phyloP scores from a whole-genome alignment of 176 grass and related monocot genomes.

The Thalia dealbata region DNA sequence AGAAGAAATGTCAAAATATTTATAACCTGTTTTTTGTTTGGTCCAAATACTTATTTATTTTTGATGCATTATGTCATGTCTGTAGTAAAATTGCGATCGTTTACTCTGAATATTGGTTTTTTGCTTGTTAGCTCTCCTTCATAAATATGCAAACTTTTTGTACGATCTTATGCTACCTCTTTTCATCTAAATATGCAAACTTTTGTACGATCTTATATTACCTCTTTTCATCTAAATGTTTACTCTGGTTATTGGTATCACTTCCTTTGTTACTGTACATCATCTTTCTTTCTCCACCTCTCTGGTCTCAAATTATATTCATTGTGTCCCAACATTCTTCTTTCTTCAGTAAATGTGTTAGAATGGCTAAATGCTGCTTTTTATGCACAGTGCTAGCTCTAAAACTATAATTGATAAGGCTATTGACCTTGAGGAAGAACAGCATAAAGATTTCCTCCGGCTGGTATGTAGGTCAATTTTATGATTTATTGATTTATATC shows the following conservation, averaged over 20 bases:
- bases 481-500: neutral
- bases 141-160: neutral
- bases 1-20: neutral
- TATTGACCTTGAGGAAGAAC: slow-evolving; percentile 43
- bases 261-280: neutral
- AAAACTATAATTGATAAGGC: slow-evolving; percentile 35
- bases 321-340: neutral
- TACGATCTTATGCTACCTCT: no score
- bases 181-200: neutral
- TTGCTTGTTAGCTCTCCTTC: neutral
- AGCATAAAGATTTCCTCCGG: slow-evolving; percentile 52
- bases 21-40: no score
- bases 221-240: neutral
- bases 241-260: neutral
- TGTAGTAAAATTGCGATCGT: no score
- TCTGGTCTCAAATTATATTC: no score
- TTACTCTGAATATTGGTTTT: neutral
- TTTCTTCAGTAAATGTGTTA: neutral
- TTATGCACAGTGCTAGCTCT: slow-evolving; percentile 19
- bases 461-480: slow-evolving; percentile 33
- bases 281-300: neutral
- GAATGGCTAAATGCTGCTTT: neutral
- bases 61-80: no score
- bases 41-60: no score
- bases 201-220: neutral